Base-by-base conservation (phyloP, 306 rosid genomes). In the Rosa rugosa region DNA sequence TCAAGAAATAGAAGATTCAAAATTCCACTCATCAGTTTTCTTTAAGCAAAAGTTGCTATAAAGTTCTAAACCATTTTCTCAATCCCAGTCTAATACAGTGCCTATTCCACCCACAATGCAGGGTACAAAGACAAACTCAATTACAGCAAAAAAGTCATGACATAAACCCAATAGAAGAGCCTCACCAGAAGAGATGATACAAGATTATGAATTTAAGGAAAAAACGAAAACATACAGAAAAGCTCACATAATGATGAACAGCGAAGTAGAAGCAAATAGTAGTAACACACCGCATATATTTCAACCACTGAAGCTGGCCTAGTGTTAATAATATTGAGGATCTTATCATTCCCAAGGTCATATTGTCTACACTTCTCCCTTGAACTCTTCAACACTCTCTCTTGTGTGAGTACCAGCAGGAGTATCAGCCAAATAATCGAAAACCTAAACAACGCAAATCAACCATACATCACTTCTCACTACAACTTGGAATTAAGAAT, bases 281-380 rank as follows among this genome's bases (percentile, higher is more conserved):
- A 13, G 25, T 16, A 59, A 23, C 78, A 27, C 12, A 92, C 97
- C 25, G 89, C 79, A 69, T 25, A 90, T 56, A 88, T 31, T 80
- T 80, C 94, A 70, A 88, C 94, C 0, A 63, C 60, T 14, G 80
- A 25, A 67, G 83, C 56, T 12, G 97, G 93, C 79, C 91, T 85
- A 31, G 65, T 66, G 84, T 94, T 89, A 71, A 92, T 14, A 71
- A 94, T 83, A 76, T 92, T 94, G 68, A 94, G 86, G 79, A 92
- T 41, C 88, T 88, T 96, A 60, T 93, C 91, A 85, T 90, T 85
- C 22, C 94, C 92, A 42, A 94, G 88, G 73, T 87, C 89, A 80
- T 72, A 85, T 38, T 23, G 76, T 72, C 78, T 88, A 79, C 85
- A 83, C 75, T 80, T 84, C 31, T 25, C 67, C 67, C 75, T 87